Evolutionary conservation across 108 stramenopile species (phyloP).

Genomic region (Cyclotella cryptica): DNA sequence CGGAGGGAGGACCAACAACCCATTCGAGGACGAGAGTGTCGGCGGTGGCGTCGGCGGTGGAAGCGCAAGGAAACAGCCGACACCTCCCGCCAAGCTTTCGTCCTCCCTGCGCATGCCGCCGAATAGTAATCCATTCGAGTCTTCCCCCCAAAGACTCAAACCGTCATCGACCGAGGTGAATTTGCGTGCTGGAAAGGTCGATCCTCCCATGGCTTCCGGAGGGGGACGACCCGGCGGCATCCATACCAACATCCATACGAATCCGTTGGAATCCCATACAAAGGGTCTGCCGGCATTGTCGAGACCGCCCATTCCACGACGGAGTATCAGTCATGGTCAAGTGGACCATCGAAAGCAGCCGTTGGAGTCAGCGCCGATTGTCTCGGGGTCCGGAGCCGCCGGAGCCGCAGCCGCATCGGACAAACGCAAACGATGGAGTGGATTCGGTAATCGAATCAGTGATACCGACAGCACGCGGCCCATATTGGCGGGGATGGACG

Average conservation of each 20-base stretch:
- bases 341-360: neutral
- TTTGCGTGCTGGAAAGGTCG: neutral
- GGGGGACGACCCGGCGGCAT: no score
- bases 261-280: no score
- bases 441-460: neutral
- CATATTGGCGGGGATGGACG: constrained; percentile 24
- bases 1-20: neutral
- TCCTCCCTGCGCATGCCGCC: neutral
- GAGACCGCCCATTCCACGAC: no score
- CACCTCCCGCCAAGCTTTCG: neutral
- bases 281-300: no score
- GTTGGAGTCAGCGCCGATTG: neutral
- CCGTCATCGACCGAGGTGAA: neutral
- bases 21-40: constrained; percentile 10
- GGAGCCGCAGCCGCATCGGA: neutral
- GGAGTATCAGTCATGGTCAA: neutral
- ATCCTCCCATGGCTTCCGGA: constrained; percentile 1
- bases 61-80: no score
- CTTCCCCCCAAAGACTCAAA: neutral
- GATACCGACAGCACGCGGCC: constrained; percentile 15
- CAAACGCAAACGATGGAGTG: constrained; percentile 11
- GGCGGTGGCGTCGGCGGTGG: no score
- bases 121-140: neutral
- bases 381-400: neutral
- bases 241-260: neutral